phyloP scores from a whole-genome alignment of 2,329 filamentous ascomycete genomes.

The Phialophora macrospora region DNA sequence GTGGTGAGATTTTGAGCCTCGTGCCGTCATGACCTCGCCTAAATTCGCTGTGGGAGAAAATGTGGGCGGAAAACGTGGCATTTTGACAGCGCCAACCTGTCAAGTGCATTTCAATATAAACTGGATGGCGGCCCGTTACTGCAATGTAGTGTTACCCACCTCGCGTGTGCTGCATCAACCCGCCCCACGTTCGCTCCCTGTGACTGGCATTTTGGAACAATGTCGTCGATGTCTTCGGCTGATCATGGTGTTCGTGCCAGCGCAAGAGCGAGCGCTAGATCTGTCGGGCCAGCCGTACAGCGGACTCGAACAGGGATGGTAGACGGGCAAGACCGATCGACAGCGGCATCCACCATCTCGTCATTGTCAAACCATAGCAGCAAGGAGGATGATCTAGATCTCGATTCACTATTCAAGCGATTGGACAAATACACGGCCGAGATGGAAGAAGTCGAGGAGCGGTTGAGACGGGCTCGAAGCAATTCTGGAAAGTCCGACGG shows the following conservation, averaged over 20 bases:
- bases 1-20: constrained; percentile 9
- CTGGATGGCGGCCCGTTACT: constrained; percentile 1
- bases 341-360: constrained; percentile 3
- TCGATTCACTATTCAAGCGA: constrained; percentile 28
- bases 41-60: constrained; percentile 11
- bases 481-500: constrained; percentile 17
- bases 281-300: constrained; percentile 14
- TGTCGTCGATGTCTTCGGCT: constrained; percentile 22
- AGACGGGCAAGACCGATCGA: constrained; percentile 8
- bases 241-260: constrained; percentile 4
- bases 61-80: constrained; percentile 21
- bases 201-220: background rate
- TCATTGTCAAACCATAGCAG: constrained; percentile 6
- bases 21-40: constrained; percentile 16
- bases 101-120: constrained; percentile 14
- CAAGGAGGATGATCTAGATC: constrained; percentile 25
- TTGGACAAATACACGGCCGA: constrained; percentile 31
- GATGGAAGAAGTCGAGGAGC: constrained; percentile 27
- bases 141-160: background rate
- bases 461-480: constrained; percentile 18
- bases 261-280: constrained; percentile 9
- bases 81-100: constrained; percentile 7
- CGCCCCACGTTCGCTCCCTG: background rate
- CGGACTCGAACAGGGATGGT: constrained; percentile 13
- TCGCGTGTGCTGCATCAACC: background rate